Percentiles rank a stretch among this genome's conserved stretches.
These are phyloP conservation scores for Leccinum subtestaceum DNA, from an alignment of 768 basidiomycete genomes.

Conservation along the genomic window DNA sequence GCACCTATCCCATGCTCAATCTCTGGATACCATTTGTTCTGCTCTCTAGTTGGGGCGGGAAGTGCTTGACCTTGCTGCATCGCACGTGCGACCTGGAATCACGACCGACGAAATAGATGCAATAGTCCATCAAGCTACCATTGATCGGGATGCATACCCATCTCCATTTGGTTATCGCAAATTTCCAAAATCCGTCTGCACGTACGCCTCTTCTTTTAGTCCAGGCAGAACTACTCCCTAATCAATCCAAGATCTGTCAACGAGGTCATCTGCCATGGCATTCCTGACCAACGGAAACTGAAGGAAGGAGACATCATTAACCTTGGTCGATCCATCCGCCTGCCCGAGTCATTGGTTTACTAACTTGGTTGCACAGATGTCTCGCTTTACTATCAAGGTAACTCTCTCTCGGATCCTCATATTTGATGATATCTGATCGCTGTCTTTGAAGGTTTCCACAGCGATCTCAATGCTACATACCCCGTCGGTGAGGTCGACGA, in stretches of 20 bases:
- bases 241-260: slow-evolving; percentile 69
- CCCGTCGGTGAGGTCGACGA: slow-evolving; percentile 85
- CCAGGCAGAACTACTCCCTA: slow-evolving; percentile 2
- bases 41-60: slow-evolving; percentile 73
- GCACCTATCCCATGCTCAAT: background rate
- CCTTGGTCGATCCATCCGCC: slow-evolving; percentile 54
- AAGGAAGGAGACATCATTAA: slow-evolving; percentile 96
- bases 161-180: slow-evolving; percentile 88
- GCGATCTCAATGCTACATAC: slow-evolving; percentile 91
- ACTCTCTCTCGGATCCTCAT: slow-evolving; percentile 11
- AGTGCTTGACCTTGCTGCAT: slow-evolving; percentile 89
- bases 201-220: slow-evolving; percentile 48
- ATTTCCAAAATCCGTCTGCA: slow-evolving; percentile 97
- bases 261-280: slow-evolving; percentile 96
- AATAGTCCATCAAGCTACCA: slow-evolving; percentile 87
- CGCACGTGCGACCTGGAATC: slow-evolving; percentile 83
- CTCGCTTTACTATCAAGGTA: slow-evolving; percentile 75
- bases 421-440: background rate
- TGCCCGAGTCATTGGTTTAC: slow-evolving; percentile 12
- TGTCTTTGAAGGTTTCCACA: slow-evolving; percentile 72
- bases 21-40: slow-evolving; percentile 5
- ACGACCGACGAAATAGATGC: slow-evolving; percentile 95
- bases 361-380: slow-evolving; percentile 52
- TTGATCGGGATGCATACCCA: slow-evolving; percentile 91
- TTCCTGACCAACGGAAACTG: slow-evolving; percentile 81